A percentile compares a stretch with the other conserved stretches of the same genome.
These are phyloP conservation scores for Blastocystis sp. DNA, from an alignment of 352 stramenopile species.

Conservation along the genomic window DNA sequence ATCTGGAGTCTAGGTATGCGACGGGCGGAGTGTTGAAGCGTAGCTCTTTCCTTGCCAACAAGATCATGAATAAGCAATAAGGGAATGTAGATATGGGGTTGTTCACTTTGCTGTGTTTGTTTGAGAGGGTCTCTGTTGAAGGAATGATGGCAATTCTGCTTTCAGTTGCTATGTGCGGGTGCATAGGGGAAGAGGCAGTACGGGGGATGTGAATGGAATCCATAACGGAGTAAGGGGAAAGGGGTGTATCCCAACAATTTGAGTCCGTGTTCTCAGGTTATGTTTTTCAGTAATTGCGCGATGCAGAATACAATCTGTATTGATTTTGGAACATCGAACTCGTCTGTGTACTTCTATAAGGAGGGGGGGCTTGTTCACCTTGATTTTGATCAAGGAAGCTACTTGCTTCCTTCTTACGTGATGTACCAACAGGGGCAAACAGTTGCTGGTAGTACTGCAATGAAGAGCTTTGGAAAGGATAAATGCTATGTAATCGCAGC, in stretches of 20 bases:
- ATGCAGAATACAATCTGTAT: slow-evolving; percentile 50
- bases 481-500: slow-evolving; percentile 10
- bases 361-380: not conserved
- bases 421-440: not conserved
- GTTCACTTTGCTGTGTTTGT: too few relatives aligned
- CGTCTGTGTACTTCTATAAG: slow-evolving; percentile 7
- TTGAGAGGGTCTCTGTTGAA: too few relatives aligned
- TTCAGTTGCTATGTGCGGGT: too few relatives aligned
- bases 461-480: not conserved
- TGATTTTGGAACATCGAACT: slow-evolving; percentile 68
- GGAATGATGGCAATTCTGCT: too few relatives aligned
- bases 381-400: not conserved
- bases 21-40: not conserved
- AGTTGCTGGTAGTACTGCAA: slow-evolving; percentile 14
- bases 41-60: slow-evolving; percentile 30
- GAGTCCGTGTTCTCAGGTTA: too few relatives aligned
- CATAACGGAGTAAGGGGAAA: too few relatives aligned
- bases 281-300: too few relatives aligned
- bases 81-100: not conserved
- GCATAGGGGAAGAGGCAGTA: too few relatives aligned
- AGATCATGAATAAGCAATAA: slow-evolving; percentile 42
- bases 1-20: slow-evolving; percentile 50
- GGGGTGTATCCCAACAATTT: too few relatives aligned
- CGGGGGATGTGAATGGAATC: too few relatives aligned
- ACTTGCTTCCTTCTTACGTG: slow-evolving; percentile 46